These are phyloP conservation scores for Fusarium sp. DNA, from an alignment of 2,329 filamentous ascomycete genomes.

Conservation along the genomic window DNA sequence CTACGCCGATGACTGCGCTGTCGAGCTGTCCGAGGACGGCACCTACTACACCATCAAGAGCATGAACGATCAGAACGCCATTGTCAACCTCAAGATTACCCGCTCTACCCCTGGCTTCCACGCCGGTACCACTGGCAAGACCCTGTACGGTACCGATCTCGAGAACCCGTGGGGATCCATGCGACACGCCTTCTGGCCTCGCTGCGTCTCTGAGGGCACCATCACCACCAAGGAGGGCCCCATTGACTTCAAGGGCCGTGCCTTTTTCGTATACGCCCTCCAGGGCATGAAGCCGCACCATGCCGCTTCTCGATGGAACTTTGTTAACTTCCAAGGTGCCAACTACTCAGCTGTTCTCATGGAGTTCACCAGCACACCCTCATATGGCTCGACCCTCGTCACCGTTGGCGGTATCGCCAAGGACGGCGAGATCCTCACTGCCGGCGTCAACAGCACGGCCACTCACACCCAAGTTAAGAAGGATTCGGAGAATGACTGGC, in stretches of 20 bases:
- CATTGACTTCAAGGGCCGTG: constrained; percentile 83
- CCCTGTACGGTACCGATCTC: constrained; percentile 86
- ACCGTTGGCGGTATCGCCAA: constrained; percentile 84
- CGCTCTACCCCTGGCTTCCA: constrained; percentile 83
- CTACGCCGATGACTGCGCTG: constrained; percentile 84
- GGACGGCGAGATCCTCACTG: constrained; percentile 82
- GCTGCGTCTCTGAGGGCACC: constrained; percentile 82
- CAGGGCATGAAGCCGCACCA: constrained; percentile 99
- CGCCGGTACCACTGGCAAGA: constrained; percentile 84
- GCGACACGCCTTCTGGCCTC: constrained; percentile 94
- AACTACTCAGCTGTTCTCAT: constrained; percentile 90
- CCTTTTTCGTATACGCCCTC: constrained; percentile 83
- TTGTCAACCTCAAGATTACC: constrained; percentile 88
- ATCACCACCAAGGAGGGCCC: constrained; percentile 85
- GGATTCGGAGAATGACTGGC: constrained; percentile 87
- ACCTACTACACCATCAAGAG: constrained; percentile 90
- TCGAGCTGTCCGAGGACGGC: constrained; percentile 88
- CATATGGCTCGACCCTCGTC: constrained; percentile 87
- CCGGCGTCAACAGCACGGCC: constrained; percentile 71
- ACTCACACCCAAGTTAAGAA: constrained; percentile 75
- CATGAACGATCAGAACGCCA: constrained; percentile 79
- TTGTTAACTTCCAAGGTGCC: constrained; percentile 88
- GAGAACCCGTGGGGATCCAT: constrained; percentile 90
- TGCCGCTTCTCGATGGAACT: constrained; percentile 92
- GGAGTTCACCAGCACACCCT: constrained; percentile 94